Conservation (phyloP, 139 green algal species). For the Edaphochlamys debaryana region DNA sequence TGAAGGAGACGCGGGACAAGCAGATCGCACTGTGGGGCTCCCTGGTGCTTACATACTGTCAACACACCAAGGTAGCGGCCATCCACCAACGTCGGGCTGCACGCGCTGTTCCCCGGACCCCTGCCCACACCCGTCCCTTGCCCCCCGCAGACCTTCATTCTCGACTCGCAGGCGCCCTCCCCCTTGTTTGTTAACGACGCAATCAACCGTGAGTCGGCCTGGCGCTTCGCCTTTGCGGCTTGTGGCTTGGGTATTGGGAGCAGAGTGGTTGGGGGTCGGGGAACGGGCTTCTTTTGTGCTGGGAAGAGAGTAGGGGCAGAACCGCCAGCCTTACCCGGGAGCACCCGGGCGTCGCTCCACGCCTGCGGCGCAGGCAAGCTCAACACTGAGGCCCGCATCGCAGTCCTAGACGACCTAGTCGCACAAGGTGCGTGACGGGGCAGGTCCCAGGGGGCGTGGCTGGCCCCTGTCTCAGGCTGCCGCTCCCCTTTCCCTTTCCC, state of each 20-base stretch:
- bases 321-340: too few species aligned
- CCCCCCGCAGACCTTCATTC: constrained; percentile 56
- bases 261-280: too few species aligned
- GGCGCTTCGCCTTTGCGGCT: not conserved
- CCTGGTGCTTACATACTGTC: constrained; percentile 81
- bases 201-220: constrained; percentile 71
- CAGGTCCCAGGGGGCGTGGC: not conserved
- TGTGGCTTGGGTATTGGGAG: too few species aligned
- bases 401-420: constrained; percentile 63
- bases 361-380: constrained; percentile 73
- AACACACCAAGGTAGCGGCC: constrained; percentile 66
- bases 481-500: too few species aligned
- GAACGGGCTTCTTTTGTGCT: too few species aligned
- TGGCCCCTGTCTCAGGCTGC: too few species aligned
- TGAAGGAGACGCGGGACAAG: constrained; percentile 85
- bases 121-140: not conserved
- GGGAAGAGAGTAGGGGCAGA: too few species aligned
- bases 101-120: too few species aligned
- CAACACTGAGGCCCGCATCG: constrained; percentile 45
- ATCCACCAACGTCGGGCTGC: too few species aligned
- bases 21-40: constrained; percentile 78
- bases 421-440: not conserved
- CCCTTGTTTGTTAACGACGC: constrained; percentile 71
- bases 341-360: too few species aligned
- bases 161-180: constrained; percentile 63